Evolutionary conservation across 305 asterid species (phyloP).

Genomic region (Fraxinus latifolia): DNA sequence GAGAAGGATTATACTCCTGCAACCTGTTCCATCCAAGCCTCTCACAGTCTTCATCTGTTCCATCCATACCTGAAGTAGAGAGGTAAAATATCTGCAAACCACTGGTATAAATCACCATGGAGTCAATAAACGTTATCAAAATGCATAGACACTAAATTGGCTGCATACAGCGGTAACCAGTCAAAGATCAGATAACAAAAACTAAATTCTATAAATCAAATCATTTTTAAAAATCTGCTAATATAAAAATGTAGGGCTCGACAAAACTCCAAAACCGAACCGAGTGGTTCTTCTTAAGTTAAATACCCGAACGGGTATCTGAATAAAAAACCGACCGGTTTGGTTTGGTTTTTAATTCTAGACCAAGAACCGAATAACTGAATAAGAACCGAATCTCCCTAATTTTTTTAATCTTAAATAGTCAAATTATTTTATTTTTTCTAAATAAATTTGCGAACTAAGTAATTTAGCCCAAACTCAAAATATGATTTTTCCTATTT

Average conservation of each 20-base stretch:
- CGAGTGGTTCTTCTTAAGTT: too few relatives aligned
- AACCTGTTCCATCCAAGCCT: constrained; percentile 70
- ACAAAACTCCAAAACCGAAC: too few relatives aligned
- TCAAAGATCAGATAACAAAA: neutral
- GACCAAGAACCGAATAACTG: too few relatives aligned
- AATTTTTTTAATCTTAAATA: too few relatives aligned
- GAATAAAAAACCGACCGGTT: too few relatives aligned
- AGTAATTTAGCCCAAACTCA: too few relatives aligned
- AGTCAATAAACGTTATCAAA: constrained; percentile 23
- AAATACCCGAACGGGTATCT: too few relatives aligned
- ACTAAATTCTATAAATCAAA: neutral
- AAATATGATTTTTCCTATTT: too few relatives aligned
- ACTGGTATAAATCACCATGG: constrained; percentile 42
- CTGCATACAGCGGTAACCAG: neutral
- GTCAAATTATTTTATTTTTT: too few relatives aligned
- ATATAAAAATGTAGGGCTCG: neutral
- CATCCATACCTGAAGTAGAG: constrained; percentile 63
- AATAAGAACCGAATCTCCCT: too few relatives aligned
- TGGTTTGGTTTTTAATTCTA: too few relatives aligned
- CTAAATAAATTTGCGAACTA: too few relatives aligned
- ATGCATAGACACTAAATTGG: neutral
- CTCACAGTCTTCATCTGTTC: constrained; percentile 69
- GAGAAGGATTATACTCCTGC: constrained; percentile 59
- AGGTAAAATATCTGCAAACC: constrained; percentile 81
- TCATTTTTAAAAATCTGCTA: neutral